A percentile compares a stretch with the other conserved stretches of the same genome.
These are phyloP conservation scores for Mucor saturninus DNA, from an alignment of 371 early-diverging fungal species.

Conservation along the genomic window DNA sequence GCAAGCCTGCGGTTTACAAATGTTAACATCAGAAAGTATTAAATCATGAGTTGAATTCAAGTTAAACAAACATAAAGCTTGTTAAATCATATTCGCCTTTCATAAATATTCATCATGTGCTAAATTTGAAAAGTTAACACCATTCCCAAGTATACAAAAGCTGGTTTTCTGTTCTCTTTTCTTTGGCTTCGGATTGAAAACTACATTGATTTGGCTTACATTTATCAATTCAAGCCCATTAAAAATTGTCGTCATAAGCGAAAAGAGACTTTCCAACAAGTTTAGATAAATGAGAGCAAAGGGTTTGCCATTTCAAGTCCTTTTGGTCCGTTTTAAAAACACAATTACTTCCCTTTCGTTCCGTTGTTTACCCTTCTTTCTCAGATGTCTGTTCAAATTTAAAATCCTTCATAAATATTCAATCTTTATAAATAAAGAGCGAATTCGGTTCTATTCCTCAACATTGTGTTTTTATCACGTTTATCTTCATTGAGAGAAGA, in stretches of 20 bases:
- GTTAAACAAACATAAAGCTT: not conserved
- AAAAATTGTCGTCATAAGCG: conserved; percentile 2
- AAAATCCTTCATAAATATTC: conserved; percentile 4
- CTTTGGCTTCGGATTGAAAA: conserved; percentile 3
- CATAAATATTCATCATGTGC: conserved; percentile 5
- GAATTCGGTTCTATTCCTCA: conserved; percentile 6
- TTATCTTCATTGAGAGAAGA: conserved; percentile 1
- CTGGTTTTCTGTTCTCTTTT: not conserved
- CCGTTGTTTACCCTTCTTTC: not conserved
- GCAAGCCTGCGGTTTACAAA: not conserved
- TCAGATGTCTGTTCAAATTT: conserved; percentile 9
- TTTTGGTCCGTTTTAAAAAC: not conserved
- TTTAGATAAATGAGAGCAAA: not conserved
- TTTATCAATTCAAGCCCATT: conserved; percentile 7
- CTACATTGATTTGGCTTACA: conserved; percentile 10
- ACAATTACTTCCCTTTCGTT: not conserved
- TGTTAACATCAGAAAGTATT: conserved; percentile 1
- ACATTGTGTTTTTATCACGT: conserved; percentile 10
- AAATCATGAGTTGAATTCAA: not conserved
- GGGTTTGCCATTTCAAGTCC: not conserved
- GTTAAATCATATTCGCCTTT: conserved; percentile 6
- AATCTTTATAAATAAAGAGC: not conserved
- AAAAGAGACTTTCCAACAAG: not conserved
- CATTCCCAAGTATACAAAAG: not conserved
- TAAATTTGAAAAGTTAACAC: not conserved